Evolutionary conservation across 1,284 basidiomycete genomes (phyloP), one percentile per base, ranked within the genome.

Genomic region (Boletus albobrunnescens): DNA sequence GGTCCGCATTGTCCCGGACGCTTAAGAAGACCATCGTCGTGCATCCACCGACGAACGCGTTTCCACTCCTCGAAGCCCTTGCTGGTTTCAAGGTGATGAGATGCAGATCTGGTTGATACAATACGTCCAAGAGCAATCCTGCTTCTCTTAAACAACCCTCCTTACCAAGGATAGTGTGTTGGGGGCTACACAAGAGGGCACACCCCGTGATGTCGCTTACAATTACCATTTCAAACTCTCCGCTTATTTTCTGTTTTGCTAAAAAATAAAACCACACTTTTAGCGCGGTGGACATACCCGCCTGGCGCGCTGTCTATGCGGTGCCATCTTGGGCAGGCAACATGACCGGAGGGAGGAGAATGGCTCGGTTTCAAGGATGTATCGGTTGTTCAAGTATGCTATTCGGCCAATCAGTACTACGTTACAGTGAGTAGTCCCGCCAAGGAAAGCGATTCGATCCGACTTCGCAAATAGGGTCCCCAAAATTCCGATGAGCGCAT

Each of bases 1-100:
- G 30, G n/a, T 47, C 35, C 46, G 42, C 42, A 53, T 46, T 50
- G 39, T 44, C 24, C 53, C 59, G 87, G 91, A 81, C 82, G 80
- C 72, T 68, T 57, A 92, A 95, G 92, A 94, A 95, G 86, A 87
- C 81, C 82, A 77, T 74, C 89, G 76, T 79, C 85, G 87, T 78
- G 51, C 56, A 59, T 56, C 72, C 67, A 86, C 85, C 87, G 83
- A 76, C 75, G 87, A 27, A 44, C 60, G 47, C 43, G 53, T 33
- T 55, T 44, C 53, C 47, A 51, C 54, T 38, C 56, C 46, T 53
- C 62, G 75, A 82, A 71, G 78, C 79, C 74, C 57, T 50, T n/a
- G 72, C 46, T 61, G 79, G 79, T 82, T 81, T 76, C 56, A 58
- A 43, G 46, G 52, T 49, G 58, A 58, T 55, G 37, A 50, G 44